A percentile compares a stretch with the other conserved stretches of the same genome.
phyloP scores from a whole-genome alignment of 345 rosid genomes.

The Eucalyptus tenuipes region DNA sequence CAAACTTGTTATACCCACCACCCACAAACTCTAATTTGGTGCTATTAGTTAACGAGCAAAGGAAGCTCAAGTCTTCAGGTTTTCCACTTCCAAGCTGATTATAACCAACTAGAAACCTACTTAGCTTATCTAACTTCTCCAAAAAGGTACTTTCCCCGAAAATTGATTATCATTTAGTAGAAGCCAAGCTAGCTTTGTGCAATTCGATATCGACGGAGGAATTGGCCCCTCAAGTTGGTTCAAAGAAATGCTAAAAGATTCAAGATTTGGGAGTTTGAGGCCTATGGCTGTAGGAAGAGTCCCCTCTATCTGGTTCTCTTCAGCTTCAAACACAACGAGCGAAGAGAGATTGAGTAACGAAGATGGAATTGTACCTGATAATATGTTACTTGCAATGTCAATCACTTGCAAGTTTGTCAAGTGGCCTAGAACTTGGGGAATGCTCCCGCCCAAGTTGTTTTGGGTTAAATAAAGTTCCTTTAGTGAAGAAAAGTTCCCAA shows the following conservation, averaged over 20 bases:
- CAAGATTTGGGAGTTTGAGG: neutral
- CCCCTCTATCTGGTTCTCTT: neutral
- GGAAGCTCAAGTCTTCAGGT: neutral
- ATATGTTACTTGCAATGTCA: neutral
- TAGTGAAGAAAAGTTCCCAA: neutral
- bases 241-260: rapidly evolving
- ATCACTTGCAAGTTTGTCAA: neutral
- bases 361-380: neutral
- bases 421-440: neutral
- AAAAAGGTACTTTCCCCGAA: neutral
- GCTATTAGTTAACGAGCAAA: neutral
- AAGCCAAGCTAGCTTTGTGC: neutral
- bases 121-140: neutral
- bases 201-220: neutral
- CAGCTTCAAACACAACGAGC: neutral
- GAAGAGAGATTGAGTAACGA: neutral
- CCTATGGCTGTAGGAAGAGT: neutral
- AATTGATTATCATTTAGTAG: neutral
- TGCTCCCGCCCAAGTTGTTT: neutral
- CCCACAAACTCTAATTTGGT: neutral
- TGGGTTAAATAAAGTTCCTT: neutral
- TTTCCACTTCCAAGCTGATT: neutral
- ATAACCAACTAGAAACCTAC: neutral
- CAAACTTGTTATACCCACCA: neutral
- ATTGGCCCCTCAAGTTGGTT: neutral